phyloP scores from a whole-genome alignment of 164 flowering plant species.

The Platanus orientalis region DNA sequence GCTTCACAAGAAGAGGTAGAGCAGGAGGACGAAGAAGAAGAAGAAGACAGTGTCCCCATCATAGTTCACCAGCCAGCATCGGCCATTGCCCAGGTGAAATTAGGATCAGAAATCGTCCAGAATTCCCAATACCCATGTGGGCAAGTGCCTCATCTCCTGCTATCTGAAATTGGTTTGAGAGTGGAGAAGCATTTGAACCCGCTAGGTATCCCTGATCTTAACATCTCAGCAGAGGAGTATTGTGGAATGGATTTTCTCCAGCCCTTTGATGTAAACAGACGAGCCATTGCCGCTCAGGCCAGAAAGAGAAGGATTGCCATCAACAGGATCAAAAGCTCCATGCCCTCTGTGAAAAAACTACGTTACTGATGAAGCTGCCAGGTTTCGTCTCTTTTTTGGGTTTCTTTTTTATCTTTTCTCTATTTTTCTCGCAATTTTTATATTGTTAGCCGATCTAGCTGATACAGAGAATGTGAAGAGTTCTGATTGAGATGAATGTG shows the following conservation, averaged over 20 bases:
- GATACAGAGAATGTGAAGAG: no score
- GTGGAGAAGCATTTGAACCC: slow-evolving; percentile 5
- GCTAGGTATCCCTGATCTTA: no score
- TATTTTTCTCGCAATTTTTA: no score
- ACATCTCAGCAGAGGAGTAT: no score
- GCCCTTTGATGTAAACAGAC: neutral
- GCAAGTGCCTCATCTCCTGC: neutral
- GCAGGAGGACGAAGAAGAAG: neutral
- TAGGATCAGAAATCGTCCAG: neutral
- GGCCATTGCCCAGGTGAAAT: slow-evolving; percentile 8
- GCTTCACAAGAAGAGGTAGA: neutral
- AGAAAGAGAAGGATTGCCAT: slow-evolving; percentile 37
- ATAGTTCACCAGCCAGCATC: slow-evolving; percentile 11
- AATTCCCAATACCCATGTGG: slow-evolving; percentile 1
- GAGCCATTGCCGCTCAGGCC: slow-evolving; percentile 36
- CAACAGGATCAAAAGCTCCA: slow-evolving; percentile 24
- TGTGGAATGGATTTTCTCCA: no score
- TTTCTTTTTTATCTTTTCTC: no score
- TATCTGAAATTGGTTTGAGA: neutral
- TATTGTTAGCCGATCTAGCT: no score
- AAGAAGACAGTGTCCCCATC: neutral
- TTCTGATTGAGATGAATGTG: no score
- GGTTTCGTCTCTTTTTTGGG: no score
- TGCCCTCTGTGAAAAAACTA: slow-evolving; percentile 5
- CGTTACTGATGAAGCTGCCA: neutral